Evolutionary conservation across 225 moss, liverwort and hornwort species (phyloP).

Genomic region (Bryoerythrophyllum caledonicum): DNA sequence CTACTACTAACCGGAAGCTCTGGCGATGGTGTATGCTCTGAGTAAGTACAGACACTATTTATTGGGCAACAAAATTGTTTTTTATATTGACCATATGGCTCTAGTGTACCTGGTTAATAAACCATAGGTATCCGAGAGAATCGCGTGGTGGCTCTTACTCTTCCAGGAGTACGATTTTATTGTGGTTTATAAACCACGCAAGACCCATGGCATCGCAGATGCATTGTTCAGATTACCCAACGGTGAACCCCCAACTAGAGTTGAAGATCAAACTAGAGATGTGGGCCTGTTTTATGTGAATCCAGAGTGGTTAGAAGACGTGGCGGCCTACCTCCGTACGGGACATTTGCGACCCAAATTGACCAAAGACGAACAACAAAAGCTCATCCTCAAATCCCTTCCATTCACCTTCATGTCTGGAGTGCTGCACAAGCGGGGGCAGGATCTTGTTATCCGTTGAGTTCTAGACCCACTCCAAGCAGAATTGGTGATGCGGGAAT

Average conservation of each 20-base stretch:
- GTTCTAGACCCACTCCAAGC: neutral
- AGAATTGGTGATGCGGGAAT: neutral
- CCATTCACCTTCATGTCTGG: neutral
- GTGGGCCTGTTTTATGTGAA: neutral
- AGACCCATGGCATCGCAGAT: neutral
- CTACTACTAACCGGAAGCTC: neutral
- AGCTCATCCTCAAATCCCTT: neutral
- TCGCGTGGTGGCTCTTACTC: neutral
- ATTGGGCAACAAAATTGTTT: neutral
- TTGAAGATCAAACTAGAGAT: neutral
- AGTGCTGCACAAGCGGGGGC: neutral
- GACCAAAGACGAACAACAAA: neutral
- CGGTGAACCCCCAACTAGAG: neutral
- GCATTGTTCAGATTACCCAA: neutral
- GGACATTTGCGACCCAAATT: accelerated
- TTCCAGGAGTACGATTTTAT: too few relatives aligned
- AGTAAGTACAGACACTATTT: neutral
- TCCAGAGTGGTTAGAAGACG: neutral
- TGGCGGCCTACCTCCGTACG: neutral
- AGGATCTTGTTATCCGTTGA: neutral
- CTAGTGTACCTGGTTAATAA: neutral
- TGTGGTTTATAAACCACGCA: neutral
- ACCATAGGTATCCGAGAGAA: neutral
- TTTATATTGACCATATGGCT: neutral
- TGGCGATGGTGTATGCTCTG: neutral